Conservation (phyloP, 805 yeast genomes). For the Nakazawaea ishiwadae region DNA sequence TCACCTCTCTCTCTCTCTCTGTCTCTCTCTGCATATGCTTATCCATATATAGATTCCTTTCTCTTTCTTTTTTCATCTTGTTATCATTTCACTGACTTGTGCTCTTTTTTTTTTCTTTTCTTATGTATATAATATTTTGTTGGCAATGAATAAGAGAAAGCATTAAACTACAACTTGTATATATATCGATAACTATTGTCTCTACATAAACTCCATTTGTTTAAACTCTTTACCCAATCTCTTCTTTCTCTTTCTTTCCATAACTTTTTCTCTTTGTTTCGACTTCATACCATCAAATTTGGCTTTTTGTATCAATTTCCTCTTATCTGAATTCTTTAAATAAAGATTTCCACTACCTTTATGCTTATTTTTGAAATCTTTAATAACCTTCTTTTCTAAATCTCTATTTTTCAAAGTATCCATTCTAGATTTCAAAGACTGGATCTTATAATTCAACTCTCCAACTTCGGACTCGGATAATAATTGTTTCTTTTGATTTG, state of each 20-base stretch:
- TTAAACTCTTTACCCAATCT: slow-evolving; percentile 77
- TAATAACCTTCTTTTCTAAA: slow-evolving; percentile 60
- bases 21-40: neutral
- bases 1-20: no score
- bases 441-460: slow-evolving; percentile 50
- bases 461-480: slow-evolving; percentile 41
- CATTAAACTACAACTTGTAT: no score
- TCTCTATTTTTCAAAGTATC: slow-evolving; percentile 72
- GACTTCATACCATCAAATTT: slow-evolving; percentile 72
- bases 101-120: neutral
- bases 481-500: slow-evolving; percentile 39
- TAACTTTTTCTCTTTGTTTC: slow-evolving; percentile 69
- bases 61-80: no score
- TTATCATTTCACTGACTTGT: neutral
- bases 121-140: slow-evolving; percentile 3
- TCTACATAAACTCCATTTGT: slow-evolving; percentile 26
- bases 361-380: slow-evolving; percentile 52
- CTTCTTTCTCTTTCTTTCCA: slow-evolving; percentile 86
- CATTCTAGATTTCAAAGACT: slow-evolving; percentile 61
- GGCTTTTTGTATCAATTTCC: slow-evolving; percentile 71
- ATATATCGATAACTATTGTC: neutral
- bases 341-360: slow-evolving; percentile 50
- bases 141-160: neutral
- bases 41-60: no score
- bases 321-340: slow-evolving; percentile 64